Evolutionary conservation across 345 rosid genomes (phyloP), one percentile per base, ranked within the genome.

Genomic region (Corymbia maculata): DNA sequence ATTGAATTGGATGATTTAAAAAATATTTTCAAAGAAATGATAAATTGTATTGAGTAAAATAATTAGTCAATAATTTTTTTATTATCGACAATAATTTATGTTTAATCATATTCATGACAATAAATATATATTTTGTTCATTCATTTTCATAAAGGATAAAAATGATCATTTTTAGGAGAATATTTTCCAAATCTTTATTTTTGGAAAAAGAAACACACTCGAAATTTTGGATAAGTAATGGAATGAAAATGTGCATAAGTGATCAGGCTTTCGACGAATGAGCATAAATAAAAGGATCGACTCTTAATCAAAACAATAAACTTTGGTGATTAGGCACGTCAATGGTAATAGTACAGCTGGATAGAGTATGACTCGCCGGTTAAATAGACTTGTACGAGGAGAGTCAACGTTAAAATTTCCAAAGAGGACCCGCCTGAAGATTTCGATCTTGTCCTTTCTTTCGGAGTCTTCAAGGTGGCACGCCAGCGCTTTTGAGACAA

Each of bases 1-100:
- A 1, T 12, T 4, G 44, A 15, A 11, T 0, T 68, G 1, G 22
- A 16, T 1, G 66, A 0, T 13, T 26, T 1, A 26, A 0, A 14
- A 64, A 64, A 64, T 64, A 13, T 13, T 64, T n/a, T 64, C 17
- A 0, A 6, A 3, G 6, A n/a, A 6, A 28, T 13, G 8, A 61
- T 13, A 28, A n/a, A 28, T 64, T n/a, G 2, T 13, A 28, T 28
- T 1, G n/a, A 8, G 13, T 64, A 8, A n/a, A 52, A 3, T 12
- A 28, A 64, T 64, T 13, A n/a, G 7, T 64, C 8, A n/a, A 13
- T 64, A 9, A n/a, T 36, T 36, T 36, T 36, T 36, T 36, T 36
- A 64, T 5, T 13, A 66, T n/a, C 2, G 9, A 66, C 15, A n/a
- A 66, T 15, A n/a, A 6, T 66, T 13, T n/a, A 14, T 13, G 2